Percentiles rank a stretch among this genome's conserved stretches.
phyloP scores from a whole-genome alignment of 345 rosid genomes.

The Heritiera littoralis region DNA sequence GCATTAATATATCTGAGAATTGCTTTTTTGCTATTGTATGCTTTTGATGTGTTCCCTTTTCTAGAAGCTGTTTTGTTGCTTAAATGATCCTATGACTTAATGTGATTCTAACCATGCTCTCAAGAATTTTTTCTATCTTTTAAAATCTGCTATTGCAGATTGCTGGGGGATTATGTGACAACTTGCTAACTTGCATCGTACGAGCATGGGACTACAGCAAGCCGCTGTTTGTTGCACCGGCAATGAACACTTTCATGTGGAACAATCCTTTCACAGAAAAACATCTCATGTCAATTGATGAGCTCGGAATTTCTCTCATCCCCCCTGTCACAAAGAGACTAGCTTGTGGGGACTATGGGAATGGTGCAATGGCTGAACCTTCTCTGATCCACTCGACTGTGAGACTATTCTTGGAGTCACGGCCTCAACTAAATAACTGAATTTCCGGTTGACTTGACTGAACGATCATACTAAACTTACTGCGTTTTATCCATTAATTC shows the following conservation, averaged over 20 bases:
- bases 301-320: constrained; percentile 82
- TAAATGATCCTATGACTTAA: neutral
- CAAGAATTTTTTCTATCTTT: neutral
- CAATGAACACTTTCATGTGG: constrained; percentile 96
- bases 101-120: neutral
- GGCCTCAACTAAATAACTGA: constrained; percentile 36
- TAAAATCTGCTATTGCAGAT: constrained; percentile 48
- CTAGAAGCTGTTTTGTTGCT: neutral
- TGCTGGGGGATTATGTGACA: constrained; percentile 93
- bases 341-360: constrained; percentile 89
- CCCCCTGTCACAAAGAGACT: constrained; percentile 80
- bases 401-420: constrained; percentile 67
- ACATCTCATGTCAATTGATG: constrained; percentile 79
- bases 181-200: constrained; percentile 78
- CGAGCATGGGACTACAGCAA: constrained; percentile 94
- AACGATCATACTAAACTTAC: neutral
- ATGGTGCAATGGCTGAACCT: constrained; percentile 95
- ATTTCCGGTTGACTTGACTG: constrained; percentile 1
- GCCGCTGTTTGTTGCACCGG: constrained; percentile 78
- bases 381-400: constrained; percentile 74
- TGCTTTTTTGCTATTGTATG: neutral
- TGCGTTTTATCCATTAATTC: neutral
- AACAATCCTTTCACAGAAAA: constrained; percentile 84
- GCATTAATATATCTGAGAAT: constrained; percentile 1
- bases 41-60: neutral